A percentile compares a stretch with the other conserved stretches of the same genome.
Evolutionary conservation across 139 green algal genomes (phyloP).

Genomic region (Mesotaenium endlicherianum): DNA sequence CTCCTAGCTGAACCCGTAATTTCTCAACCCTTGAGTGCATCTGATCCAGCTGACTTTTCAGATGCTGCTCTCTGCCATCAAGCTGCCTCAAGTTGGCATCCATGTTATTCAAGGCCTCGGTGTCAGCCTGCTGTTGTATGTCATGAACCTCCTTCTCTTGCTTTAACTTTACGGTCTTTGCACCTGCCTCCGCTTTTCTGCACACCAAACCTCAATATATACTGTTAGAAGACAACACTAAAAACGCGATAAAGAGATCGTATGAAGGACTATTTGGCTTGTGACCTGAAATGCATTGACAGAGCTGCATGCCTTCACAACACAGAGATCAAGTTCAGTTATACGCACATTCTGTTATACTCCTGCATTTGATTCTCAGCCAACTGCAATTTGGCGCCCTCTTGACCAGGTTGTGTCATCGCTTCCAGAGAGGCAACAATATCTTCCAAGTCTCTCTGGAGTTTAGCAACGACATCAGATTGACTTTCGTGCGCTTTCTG

Average conservation of each 20-base stretch:
- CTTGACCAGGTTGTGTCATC: slow-evolving; percentile 25
- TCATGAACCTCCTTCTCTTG: slow-evolving; percentile 50
- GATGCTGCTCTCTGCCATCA: slow-evolving; percentile 32
- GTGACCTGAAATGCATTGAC: too few relatives aligned
- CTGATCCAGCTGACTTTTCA: slow-evolving; percentile 21
- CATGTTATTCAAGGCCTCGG: slow-evolving; percentile 54
- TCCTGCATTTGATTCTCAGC: slow-evolving; percentile 43
- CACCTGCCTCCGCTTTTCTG: slow-evolving; percentile 53
- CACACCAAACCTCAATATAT: not conserved
- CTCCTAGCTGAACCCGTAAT: slow-evolving; percentile 13
- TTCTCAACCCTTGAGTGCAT: slow-evolving; percentile 18
- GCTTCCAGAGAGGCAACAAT: slow-evolving; percentile 9
- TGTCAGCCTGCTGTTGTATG: slow-evolving; percentile 52
- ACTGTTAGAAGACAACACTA: not conserved
- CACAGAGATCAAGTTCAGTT: too few relatives aligned
- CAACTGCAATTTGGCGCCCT: slow-evolving; percentile 40
- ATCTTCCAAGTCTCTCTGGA: slow-evolving; percentile 36
- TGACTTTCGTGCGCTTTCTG: slow-evolving; percentile 20
- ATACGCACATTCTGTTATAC: slow-evolving; percentile 47
- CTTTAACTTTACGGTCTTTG: slow-evolving; percentile 52
- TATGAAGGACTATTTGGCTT: too few relatives aligned
- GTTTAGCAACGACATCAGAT: not conserved
- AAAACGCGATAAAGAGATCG: not conserved
- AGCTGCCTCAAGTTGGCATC: slow-evolving; percentile 53
- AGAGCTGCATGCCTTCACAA: too few relatives aligned